These are phyloP conservation scores for Scutellaria galericulata DNA, from an alignment of 257 asterid genomes.

Conservation along the genomic window DNA sequence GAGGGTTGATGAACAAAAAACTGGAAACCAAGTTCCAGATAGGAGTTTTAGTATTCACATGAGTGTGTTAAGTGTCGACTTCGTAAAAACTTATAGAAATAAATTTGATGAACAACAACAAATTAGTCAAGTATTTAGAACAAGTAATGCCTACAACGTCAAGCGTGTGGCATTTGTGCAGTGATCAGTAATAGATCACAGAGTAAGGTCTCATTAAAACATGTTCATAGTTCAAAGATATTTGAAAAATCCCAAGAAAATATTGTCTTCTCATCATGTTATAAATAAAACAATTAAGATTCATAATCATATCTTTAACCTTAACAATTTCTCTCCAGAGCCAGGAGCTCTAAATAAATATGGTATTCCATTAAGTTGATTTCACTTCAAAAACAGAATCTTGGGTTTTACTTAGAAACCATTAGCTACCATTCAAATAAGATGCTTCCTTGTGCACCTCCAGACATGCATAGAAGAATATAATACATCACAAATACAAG, in stretches of 20 bases:
- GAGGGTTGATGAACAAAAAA: background rate
- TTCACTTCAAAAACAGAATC: conserved; percentile 9
- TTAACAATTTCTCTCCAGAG: background rate
- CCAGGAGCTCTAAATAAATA: conserved; percentile 11
- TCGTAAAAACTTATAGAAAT: background rate
- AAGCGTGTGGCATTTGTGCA: background rate
- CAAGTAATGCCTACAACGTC: background rate
- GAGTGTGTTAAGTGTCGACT: background rate
- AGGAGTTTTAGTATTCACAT: background rate
- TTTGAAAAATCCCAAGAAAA: background rate
- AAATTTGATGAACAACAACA: background rate
- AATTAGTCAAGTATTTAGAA: background rate
- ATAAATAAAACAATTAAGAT: background rate
- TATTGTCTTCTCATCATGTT: background rate
- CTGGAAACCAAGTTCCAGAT: conserved; percentile 1
- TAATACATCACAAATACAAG: conserved; percentile 1
- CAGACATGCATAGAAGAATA: conserved; percentile 24
- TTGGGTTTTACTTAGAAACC: background rate
- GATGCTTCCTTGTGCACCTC: conserved; percentile 29
- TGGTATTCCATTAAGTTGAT: background rate
- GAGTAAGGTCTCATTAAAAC: background rate
- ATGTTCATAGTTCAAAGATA: background rate
- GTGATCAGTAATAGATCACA: background rate
- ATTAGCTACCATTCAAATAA: background rate
- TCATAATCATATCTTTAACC: conserved; percentile 2